Evolutionary conservation across 129 eudicot genomes (phyloP), one percentile per base, ranked within the genome.

Genomic region (Pittosporum tobira): DNA sequence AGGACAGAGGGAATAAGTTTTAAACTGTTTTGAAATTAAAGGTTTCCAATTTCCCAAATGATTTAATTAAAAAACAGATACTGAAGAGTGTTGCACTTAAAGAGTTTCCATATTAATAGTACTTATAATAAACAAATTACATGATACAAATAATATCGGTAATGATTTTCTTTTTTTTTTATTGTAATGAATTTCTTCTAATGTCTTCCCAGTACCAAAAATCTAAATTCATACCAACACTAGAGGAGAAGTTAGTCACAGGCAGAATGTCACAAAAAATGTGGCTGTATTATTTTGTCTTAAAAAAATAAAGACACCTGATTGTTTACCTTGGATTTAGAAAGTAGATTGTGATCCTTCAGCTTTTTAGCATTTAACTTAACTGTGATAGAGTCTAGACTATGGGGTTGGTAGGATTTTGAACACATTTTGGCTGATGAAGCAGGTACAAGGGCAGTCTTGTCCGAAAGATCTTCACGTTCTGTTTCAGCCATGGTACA

Each of bases 311-410:
- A 43, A 14, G 34, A 43, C 29, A 18, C 48, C 12, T 43, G 48
- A 59, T n/a, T 22, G 51, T 29, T 49, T 59, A 59, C 64, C 52
- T 59, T 59, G 49, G 48, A 11, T 59, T 43, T 47, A 44, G 31
- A 59, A 59, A 22, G 37, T n/a, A 12, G 20, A 21, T 51, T 27
- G 5, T 11, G 64, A 59, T 47, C 50, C 46, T 40, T 59, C 37
- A 42, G 37, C 13, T 25, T 59, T 13, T 26, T 59, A 25, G 52
- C 64, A 59, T 40, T 59, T 6, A 59, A 51, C 38, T 46, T 43
- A 13, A 43, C 52, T 23, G 48, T 46, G 21, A 18, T 46, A 21
- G 54, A 43, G 51, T 22, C 52, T 22, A 6, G 5, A 40, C 9
- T 42, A 24, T 42, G n/a, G 11, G 48, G 51, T 15, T 21, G 25